phyloP scores from a whole-genome alignment of 179 eudicot genomes.

The Spergularia azorica region DNA sequence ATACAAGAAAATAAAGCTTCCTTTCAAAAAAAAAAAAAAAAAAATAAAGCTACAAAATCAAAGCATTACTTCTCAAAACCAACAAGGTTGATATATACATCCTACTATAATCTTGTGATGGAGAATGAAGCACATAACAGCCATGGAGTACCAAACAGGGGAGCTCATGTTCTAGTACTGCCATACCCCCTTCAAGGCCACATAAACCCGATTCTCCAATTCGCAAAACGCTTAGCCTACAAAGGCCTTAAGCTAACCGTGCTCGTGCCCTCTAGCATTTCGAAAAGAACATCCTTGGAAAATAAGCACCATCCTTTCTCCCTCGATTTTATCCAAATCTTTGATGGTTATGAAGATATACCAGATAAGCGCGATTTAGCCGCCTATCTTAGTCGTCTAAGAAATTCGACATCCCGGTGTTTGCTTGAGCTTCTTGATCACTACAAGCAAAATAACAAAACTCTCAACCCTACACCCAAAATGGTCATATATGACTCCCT shows the following conservation, averaged over 20 bases:
- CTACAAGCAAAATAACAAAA: constrained; percentile 11
- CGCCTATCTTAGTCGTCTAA: neutral
- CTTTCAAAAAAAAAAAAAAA: too few relatives aligned
- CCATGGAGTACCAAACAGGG: constrained; percentile 22
- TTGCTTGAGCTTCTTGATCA: constrained; percentile 8
- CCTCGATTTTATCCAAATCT: constrained; percentile 20
- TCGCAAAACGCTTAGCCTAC: constrained; percentile 30
- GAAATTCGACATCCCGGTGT: neutral
- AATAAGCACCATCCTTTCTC: neutral
- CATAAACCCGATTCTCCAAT: constrained; percentile 39
- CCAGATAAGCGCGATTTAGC: neutral
- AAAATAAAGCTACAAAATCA: too few relatives aligned
- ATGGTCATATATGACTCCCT: constrained; percentile 32
- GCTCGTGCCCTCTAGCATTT: constrained; percentile 20
- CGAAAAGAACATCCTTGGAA: neutral
- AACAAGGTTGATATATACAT: neutral
- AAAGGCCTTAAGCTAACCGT: constrained; percentile 34
- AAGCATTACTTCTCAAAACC: neutral
- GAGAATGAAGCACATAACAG: neutral
- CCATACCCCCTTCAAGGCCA: constrained; percentile 36
- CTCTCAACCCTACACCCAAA: constrained; percentile 23
- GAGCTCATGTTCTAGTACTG: constrained; percentile 34
- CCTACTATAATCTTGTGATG: neutral
- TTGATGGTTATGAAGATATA: constrained; percentile 20
- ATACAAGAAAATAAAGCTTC: too few relatives aligned